Base-by-base conservation (phyloP, 805 yeast species). In the Candida xyloterini region DNA sequence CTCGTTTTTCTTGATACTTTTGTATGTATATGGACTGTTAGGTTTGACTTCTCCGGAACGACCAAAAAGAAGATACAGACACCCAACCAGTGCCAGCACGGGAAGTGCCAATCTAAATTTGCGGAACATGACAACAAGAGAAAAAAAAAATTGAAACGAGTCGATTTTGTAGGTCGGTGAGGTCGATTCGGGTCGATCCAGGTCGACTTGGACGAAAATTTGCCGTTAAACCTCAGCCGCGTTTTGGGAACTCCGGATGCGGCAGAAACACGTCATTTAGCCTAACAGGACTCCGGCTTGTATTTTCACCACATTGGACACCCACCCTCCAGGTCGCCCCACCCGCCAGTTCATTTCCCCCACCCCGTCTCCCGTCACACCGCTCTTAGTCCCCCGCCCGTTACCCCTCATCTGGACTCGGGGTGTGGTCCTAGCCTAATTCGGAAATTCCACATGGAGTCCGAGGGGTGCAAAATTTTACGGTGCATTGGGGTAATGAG, bases 101-200 rank as follows among this genome's bases (percentile, higher is more conserved):
- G 81, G 80, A 8, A 68, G 76, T 24, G 78, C 35, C 13, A 68
- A 52, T 29, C 68, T 60, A 33, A 71, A 84, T 46, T 65, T 78
- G 66, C 81, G 36, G 8, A 38, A 31, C 42, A 38, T 38, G 36
- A 38, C 42, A 38, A 38, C 42, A 38, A 31, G 30, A 24, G 28
- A n/a, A 20, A 18, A 30, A 30, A 28, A 24, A 35, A 15, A 10
- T 2, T 13, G 14, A 10, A 4, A 20, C n/a, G 13, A 4, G 20
- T 21, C 32, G 32, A 27, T 23, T 21, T 9, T 22, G 10, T 20
- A n/a, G 15, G 29, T 18, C 31, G 37, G 18, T 20, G 21, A n/a
- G 28, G 15, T 26, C 28, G 28, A 26, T 14, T 3, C n/a, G 27
- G 11, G n/a, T n/a, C n/a, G n/a, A n/a, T n/a, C n/a, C n/a, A 5